Conservation (phyloP, 148 eudicot species). For the Fallopia convolvulus region DNA sequence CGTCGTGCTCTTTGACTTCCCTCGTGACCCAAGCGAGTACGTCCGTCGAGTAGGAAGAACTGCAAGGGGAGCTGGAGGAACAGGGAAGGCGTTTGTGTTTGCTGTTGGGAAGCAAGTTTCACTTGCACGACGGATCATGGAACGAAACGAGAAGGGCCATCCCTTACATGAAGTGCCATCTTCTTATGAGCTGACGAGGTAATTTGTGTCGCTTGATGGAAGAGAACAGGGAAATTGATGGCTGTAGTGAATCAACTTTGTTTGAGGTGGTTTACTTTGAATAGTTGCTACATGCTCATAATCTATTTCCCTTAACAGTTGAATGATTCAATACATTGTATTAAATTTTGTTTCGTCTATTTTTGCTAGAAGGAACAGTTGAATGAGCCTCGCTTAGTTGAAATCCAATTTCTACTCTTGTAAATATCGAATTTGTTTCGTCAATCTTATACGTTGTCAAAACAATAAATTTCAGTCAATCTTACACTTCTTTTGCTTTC, state of each 20-base stretch:
- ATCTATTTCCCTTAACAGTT: background rate
- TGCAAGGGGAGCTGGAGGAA: constrained; percentile 92
- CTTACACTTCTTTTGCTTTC: too few species aligned
- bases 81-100: constrained; percentile 78
- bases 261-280: background rate
- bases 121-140: constrained; percentile 72
- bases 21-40: constrained; percentile 96
- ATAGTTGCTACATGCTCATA: background rate
- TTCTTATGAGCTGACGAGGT: constrained; percentile 27
- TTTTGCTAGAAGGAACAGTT: background rate
- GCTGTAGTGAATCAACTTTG: background rate
- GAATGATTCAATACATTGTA: background rate
- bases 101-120: constrained; percentile 96
- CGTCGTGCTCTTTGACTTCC: constrained; percentile 85
- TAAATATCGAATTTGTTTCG: background rate
- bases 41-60: constrained; percentile 97
- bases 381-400: background rate
- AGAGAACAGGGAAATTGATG: background rate
- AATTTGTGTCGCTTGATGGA: background rate
- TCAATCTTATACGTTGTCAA: background rate
- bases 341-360: too few species aligned
- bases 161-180: constrained; percentile 91
- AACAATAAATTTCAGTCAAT: background rate
- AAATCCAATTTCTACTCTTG: background rate
- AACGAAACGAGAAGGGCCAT: constrained; percentile 84